Evolutionary conservation across 169 alveolate genomes (phyloP).

Genomic region (Plasmodium gaboni): DNA sequence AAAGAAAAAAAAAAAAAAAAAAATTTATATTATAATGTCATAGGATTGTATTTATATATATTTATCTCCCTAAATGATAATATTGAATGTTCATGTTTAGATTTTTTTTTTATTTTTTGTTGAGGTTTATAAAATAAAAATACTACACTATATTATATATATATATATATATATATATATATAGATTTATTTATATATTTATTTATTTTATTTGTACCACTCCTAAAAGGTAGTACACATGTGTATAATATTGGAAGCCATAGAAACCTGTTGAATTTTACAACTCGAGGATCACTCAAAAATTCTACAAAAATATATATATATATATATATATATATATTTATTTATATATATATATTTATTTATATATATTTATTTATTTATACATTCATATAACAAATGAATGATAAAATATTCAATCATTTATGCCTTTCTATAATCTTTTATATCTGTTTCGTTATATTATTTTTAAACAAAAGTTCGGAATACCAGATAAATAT

Average conservation of each 20-base stretch:
- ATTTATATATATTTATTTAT: neutral
- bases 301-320: conserved; percentile 76
- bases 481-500: conserved; percentile 35
- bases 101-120: too few species aligned
- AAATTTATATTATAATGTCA: too few species aligned
- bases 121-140: too few species aligned
- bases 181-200: conserved; percentile 7
- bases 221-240: conserved; percentile 76
- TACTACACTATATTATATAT: neutral
- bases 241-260: conserved; percentile 78
- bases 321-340: neutral
- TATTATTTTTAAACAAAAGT: too few species aligned
- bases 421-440: too few species aligned
- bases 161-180: conserved; percentile 2
- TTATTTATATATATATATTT: neutral
- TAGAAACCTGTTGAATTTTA: conserved; percentile 73
- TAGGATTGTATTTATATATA: too few species aligned
- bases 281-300: conserved; percentile 79
- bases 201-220: conserved; percentile 32
- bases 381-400: neutral
- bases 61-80: too few species aligned
- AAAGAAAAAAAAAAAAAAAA: too few species aligned
- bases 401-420: too few species aligned
- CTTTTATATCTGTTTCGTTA: too few species aligned
- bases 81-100: too few species aligned